phyloP scores from a whole-genome alignment of 192 early-diverging fungal genomes.

The Backusella australiensis region DNA sequence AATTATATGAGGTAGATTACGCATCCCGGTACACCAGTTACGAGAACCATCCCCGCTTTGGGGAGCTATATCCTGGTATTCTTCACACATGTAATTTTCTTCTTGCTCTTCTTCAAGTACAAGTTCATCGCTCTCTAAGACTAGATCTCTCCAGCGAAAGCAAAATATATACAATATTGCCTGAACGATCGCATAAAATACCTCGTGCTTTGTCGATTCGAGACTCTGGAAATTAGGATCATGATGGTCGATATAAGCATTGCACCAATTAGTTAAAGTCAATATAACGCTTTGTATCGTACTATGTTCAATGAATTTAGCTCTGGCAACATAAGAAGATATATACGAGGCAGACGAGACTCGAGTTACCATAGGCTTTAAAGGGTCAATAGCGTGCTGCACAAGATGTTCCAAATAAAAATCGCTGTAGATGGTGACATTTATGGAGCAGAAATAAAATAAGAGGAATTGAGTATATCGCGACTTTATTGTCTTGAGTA shows the following conservation, averaged over 20 bases:
- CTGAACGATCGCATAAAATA: constrained; percentile 88
- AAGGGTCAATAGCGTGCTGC: constrained; percentile 52
- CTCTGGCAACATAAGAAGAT: constrained; percentile 85
- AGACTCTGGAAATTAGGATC: constrained; percentile 43
- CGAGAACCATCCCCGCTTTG: constrained; percentile 11
- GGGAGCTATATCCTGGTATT: constrained; percentile 4
- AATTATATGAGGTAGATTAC: constrained; percentile 70
- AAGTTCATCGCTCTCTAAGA: constrained; percentile 36
- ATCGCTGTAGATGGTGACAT: constrained; percentile 63
- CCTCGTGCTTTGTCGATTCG: constrained; percentile 65
- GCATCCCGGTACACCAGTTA: constrained; percentile 63
- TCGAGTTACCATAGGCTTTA: constrained; percentile 63
- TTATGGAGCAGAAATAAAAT: constrained; percentile 76
- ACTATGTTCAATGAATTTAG: constrained; percentile 65
- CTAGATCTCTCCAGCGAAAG: constrained; percentile 88
- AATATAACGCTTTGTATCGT: constrained; percentile 66
- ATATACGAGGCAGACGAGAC: constrained; percentile 82
- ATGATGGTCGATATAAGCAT: constrained; percentile 64
- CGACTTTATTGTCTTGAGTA: constrained; percentile 85
- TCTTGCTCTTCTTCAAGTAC: constrained; percentile 20
- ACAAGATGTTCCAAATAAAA: constrained; percentile 77
- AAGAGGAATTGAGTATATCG: constrained; percentile 91
- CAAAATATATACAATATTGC: constrained; percentile 93
- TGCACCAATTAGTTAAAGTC: constrained; percentile 67
- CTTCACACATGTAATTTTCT: not conserved